phyloP scores from a whole-genome alignment of 129 eudicot species.

The Tagetes patula region DNA sequence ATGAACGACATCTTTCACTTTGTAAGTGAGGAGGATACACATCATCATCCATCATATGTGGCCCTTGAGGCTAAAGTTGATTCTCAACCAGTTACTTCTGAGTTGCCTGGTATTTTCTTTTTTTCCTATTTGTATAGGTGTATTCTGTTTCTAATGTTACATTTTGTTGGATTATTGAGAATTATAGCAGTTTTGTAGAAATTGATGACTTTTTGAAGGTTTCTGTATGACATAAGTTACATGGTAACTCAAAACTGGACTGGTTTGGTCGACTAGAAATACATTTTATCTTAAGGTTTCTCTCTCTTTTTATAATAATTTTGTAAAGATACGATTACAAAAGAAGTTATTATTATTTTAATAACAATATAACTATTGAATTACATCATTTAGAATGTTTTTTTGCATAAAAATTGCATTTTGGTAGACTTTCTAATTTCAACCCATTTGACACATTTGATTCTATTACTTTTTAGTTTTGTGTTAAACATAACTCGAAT shows the following conservation, averaged over 20 bases:
- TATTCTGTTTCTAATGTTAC: not conserved
- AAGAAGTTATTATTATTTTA: too few species aligned
- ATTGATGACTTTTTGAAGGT: not conserved
- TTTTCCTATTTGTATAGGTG: not conserved
- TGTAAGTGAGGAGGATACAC: slow-evolving; percentile 47
- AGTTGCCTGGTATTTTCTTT: slow-evolving; percentile 55
- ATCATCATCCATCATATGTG: slow-evolving; percentile 43
- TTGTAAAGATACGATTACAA: not conserved
- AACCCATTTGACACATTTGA: not conserved
- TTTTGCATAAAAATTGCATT: not conserved
- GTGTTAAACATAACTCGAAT: not conserved
- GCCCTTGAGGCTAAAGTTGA: slow-evolving; percentile 40
- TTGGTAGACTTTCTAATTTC: not conserved
- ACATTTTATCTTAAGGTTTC: not conserved
- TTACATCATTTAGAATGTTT: not conserved
- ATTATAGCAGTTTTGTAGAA: not conserved
- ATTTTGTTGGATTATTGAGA: not conserved
- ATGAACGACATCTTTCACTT: slow-evolving; percentile 81
- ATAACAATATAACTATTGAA: too few species aligned
- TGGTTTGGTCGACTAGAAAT: not conserved
- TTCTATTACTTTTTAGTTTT: too few species aligned
- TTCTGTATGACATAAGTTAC: not conserved
- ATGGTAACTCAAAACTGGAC: not conserved
- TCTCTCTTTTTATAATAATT: too few species aligned
- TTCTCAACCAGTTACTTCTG: slow-evolving; percentile 51